phyloP scores from a whole-genome alignment of 2,329 filamentous ascomycete genomes.

The Cercospora citrullina region DNA sequence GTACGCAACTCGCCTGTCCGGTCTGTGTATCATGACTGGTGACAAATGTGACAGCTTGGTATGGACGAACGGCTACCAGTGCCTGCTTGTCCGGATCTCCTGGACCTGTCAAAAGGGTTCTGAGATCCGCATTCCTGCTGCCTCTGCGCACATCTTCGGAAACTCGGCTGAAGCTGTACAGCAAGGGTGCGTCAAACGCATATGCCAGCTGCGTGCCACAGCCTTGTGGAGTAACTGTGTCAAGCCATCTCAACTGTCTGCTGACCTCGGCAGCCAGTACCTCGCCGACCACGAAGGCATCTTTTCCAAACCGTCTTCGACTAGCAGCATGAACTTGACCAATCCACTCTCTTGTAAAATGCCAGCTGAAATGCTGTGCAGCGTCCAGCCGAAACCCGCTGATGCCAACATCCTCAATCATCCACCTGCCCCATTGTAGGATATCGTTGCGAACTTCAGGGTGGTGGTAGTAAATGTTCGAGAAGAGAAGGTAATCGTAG shows the following conservation, averaged over 20 bases:
- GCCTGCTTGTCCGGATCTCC: constrained; percentile 24
- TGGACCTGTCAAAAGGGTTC: constrained; percentile 40
- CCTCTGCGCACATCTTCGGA: constrained; percentile 47
- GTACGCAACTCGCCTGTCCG: constrained; percentile 63
- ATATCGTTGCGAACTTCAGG: constrained; percentile 65
- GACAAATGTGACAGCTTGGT: constrained; percentile 58
- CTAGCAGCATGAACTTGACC: constrained; percentile 54
- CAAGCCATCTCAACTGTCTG: constrained; percentile 56
- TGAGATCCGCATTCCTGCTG: constrained; percentile 58
- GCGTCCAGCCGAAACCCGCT: constrained; percentile 70
- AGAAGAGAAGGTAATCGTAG: constrained; percentile 69
- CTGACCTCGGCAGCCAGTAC: constrained; percentile 64
- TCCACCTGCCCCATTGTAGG: constrained; percentile 67
- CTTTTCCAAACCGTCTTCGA: constrained; percentile 38
- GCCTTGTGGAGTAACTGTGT: constrained; percentile 34
- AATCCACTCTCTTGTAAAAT: constrained; percentile 68
- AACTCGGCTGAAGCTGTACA: constrained; percentile 65
- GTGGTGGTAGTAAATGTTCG: constrained; percentile 66
- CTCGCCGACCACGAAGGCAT: constrained; percentile 68
- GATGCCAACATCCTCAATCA: constrained; percentile 60
- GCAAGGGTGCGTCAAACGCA: constrained; percentile 68
- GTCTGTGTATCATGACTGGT: constrained; percentile 71
- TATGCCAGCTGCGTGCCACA: constrained; percentile 51
- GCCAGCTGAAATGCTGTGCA: constrained; percentile 68
- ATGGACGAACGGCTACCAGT: constrained; percentile 27